phyloP scores from a whole-genome alignment of 139 green algal species.

The Coelastrella sp. region DNA sequence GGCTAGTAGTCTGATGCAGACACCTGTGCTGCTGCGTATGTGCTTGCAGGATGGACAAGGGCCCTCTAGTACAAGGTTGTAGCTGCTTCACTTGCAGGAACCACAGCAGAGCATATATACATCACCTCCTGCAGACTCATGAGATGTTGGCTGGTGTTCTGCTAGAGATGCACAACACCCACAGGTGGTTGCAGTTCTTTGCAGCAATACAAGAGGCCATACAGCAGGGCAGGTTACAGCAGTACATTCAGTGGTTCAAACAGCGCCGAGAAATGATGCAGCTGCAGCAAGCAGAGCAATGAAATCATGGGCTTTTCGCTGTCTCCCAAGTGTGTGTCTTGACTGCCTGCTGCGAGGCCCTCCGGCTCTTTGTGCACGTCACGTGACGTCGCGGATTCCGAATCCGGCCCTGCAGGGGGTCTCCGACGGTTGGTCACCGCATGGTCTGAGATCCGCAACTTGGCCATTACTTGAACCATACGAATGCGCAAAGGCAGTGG shows the following conservation, averaged over 20 bases:
- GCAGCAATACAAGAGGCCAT: conserved; percentile 60
- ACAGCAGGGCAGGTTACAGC: conserved; percentile 51
- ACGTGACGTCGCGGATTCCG: too few species aligned
- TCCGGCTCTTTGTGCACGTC: too few species aligned
- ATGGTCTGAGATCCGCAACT: too few species aligned
- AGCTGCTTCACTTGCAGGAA: conserved; percentile 74
- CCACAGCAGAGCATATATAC: conserved; percentile 82
- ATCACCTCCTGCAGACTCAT: conserved; percentile 83
- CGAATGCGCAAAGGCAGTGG: too few species aligned
- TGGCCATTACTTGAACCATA: too few species aligned
- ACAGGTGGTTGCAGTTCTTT: conserved; percentile 77
- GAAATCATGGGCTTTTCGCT: background rate
- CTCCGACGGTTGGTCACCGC: too few species aligned
- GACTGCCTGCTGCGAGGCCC: too few species aligned
- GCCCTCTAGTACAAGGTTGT: conserved; percentile 74
- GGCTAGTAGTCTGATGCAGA: too few species aligned
- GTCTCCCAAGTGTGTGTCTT: too few species aligned
- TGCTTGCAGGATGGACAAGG: conserved; percentile 62
- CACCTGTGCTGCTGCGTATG: too few species aligned
- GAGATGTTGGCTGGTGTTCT: conserved; percentile 86
- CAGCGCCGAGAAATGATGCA: conserved; percentile 23
- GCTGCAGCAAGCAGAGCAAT: conserved; percentile 1
- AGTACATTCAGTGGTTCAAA: conserved; percentile 60
- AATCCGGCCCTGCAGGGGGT: too few species aligned
- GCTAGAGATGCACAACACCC: conserved; percentile 83